These are phyloP conservation scores for Gloeophyllum trabeum DNA, from an alignment of 768 basidiomycete species.

Conservation along the genomic window DNA sequence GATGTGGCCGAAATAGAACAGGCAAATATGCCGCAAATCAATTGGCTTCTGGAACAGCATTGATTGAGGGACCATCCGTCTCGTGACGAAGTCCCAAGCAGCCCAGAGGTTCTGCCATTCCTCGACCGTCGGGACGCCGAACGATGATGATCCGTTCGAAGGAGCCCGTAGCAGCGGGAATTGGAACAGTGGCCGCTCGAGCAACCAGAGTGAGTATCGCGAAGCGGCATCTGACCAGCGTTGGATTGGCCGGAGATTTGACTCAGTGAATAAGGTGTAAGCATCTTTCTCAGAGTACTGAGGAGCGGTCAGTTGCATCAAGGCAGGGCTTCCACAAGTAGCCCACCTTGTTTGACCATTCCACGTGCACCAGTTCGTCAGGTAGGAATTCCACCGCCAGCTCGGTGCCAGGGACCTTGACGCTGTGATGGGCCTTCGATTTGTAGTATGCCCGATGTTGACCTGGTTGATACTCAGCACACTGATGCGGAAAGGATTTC, in stretches of 20 bases:
- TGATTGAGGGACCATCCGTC: constrained; percentile 74
- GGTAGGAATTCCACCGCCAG: constrained; percentile 42
- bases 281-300: constrained; percentile 78
- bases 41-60: constrained; percentile 91
- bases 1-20: constrained; percentile 96
- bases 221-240: constrained; percentile 70
- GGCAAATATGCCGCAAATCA: constrained; percentile 85
- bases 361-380: constrained; percentile 76
- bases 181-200: constrained; percentile 75
- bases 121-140: constrained; percentile 56
- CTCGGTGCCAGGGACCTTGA: constrained; percentile 37
- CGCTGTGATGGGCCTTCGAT: constrained; percentile 46
- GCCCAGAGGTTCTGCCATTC: constrained; percentile 86
- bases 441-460: constrained; percentile 79
- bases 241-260: constrained; percentile 75
- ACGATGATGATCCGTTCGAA: constrained; percentile 26
- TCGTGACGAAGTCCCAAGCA: constrained; percentile 78
- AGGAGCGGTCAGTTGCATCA: not conserved
- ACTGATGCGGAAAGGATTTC: not conserved
- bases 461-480: constrained; percentile 26
- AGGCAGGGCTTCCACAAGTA: not conserved
- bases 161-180: constrained; percentile 55
- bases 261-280: constrained; percentile 54
- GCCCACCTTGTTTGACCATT: constrained; percentile 76
- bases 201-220: constrained; percentile 80